A percentile compares a stretch with the other conserved stretches of the same genome.
Conservation (phyloP, 192 early-diverging fungal genomes). For the Gryganskiella cystojenkinii region DNA sequence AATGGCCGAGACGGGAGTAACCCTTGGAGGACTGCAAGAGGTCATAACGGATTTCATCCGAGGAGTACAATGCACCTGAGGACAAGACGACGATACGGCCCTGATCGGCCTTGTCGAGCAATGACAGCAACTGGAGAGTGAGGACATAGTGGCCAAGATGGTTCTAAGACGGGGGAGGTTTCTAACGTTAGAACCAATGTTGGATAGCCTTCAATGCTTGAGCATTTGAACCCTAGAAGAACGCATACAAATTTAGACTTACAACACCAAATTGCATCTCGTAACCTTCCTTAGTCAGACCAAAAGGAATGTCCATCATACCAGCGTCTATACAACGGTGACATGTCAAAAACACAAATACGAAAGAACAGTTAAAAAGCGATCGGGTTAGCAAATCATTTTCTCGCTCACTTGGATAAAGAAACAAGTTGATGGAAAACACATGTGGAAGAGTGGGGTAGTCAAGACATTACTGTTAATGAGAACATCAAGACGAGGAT, state of each 20-base stretch:
- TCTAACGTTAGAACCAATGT: no score
- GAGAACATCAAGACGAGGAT: slow-evolving; percentile 24
- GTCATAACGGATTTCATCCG: slow-evolving; percentile 54
- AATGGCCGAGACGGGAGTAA: slow-evolving; percentile 63
- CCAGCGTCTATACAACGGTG: slow-evolving; percentile 74
- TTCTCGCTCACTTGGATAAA: neutral
- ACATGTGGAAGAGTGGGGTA: no score
- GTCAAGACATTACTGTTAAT: slow-evolving; percentile 29
- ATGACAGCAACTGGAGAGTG: slow-evolving; percentile 49
- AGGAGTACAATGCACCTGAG: slow-evolving; percentile 58
- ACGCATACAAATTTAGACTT: neutral
- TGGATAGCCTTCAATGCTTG: neutral
- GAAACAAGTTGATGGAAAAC: neutral
- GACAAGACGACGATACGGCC: slow-evolving; percentile 63
- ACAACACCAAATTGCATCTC: slow-evolving; percentile 73
- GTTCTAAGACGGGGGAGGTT: slow-evolving; percentile 36
- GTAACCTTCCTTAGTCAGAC: slow-evolving; percentile 67
- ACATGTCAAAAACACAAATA: no score
- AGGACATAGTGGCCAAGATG: slow-evolving; percentile 68
- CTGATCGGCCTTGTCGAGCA: slow-evolving; percentile 51
- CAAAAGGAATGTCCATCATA: slow-evolving; percentile 66
- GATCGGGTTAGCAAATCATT: neutral
- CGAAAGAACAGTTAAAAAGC: neutral
- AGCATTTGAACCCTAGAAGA: neutral
- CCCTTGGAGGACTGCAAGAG: slow-evolving; percentile 57